phyloP scores from a whole-genome alignment of 2,329 filamentous ascomycete genomes.

The Fusarium papillatum region DNA sequence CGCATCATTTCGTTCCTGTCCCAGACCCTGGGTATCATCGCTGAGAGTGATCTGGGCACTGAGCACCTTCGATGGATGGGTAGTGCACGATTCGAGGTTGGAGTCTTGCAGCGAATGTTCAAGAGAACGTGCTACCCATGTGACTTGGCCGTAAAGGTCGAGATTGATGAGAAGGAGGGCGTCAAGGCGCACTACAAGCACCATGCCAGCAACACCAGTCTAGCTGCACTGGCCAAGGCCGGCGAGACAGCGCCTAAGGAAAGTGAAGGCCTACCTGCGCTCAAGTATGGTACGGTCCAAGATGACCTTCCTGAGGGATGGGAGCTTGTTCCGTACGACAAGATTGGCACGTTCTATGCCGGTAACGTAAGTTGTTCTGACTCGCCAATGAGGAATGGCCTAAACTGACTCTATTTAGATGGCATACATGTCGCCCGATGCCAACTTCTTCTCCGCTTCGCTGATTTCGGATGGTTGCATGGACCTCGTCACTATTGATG shows the following conservation, averaged over 20 bases:
- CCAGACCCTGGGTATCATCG: slow-evolving; percentile 90
- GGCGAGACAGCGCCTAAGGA: slow-evolving; percentile 42
- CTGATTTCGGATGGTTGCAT: slow-evolving; percentile 87
- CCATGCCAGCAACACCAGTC: slow-evolving; percentile 53
- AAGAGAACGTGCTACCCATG: slow-evolving; percentile 87
- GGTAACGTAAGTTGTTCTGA: slow-evolving; percentile 76
- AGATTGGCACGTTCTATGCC: slow-evolving; percentile 91
- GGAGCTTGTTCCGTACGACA: slow-evolving; percentile 80
- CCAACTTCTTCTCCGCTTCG: slow-evolving; percentile 89
- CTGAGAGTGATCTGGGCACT: slow-evolving; percentile 90
- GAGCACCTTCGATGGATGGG: slow-evolving; percentile 97
- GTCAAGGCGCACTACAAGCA: slow-evolving; percentile 81
- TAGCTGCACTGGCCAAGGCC: slow-evolving; percentile 40
- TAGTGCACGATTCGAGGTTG: slow-evolving; percentile 84
- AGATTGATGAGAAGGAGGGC: slow-evolving; percentile 79
- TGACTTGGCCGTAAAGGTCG: slow-evolving; percentile 88
- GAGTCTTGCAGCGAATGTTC: slow-evolving; percentile 83
- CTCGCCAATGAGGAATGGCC: background rate
- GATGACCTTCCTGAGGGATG: slow-evolving; percentile 84
- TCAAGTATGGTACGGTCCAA: slow-evolving; percentile 85
- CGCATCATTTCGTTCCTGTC: slow-evolving; percentile 90
- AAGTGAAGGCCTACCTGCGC: slow-evolving; percentile 73
- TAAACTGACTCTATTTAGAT: slow-evolving; percentile 66
- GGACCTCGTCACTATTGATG: slow-evolving; percentile 86
- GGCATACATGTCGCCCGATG: slow-evolving; percentile 89